Conservation (phyloP, 768 basidiomycete genomes). For the Polyporus arcularius region DNA sequence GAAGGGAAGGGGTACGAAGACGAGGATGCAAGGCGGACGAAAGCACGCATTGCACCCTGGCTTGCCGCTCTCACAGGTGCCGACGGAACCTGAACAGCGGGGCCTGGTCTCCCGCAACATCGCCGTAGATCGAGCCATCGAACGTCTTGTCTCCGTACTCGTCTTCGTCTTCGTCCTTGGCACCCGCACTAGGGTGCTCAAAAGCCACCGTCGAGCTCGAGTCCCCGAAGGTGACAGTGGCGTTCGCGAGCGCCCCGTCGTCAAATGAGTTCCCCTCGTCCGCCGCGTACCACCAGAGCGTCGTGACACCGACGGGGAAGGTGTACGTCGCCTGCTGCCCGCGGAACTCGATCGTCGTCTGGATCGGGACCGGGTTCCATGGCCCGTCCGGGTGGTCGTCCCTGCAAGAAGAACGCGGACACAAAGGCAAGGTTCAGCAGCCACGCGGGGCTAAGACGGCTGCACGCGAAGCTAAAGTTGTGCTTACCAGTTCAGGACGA, state of each 20-base stretch:
- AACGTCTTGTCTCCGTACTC: background rate
- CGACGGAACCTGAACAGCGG: background rate
- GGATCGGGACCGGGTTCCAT: conserved; percentile 59
- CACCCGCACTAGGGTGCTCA: background rate
- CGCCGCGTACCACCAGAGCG: conserved; percentile 51
- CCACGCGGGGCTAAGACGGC: background rate
- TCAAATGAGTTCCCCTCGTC: conserved; percentile 7
- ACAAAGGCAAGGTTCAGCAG: background rate
- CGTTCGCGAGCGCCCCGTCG: background rate
- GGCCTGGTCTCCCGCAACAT: background rate
- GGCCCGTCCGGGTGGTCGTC: conserved; percentile 48
- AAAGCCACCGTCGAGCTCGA: background rate
- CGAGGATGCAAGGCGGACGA: background rate
- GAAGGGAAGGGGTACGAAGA: background rate
- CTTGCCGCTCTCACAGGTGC: background rate
- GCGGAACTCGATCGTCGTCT: conserved; percentile 63
- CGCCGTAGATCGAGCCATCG: background rate
- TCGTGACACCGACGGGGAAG: conserved; percentile 75
- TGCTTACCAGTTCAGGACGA: conserved; percentile 65
- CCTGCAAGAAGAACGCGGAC: conserved; percentile 27
- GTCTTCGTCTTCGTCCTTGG: background rate
- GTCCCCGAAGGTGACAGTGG: background rate
- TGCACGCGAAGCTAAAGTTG: background rate
- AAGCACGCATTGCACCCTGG: background rate
- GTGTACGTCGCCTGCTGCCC: conserved; percentile 68